Evolutionary conservation across 1,284 basidiomycete species (phyloP).

Genomic region (Cutaneotrichosporon sp.): DNA sequence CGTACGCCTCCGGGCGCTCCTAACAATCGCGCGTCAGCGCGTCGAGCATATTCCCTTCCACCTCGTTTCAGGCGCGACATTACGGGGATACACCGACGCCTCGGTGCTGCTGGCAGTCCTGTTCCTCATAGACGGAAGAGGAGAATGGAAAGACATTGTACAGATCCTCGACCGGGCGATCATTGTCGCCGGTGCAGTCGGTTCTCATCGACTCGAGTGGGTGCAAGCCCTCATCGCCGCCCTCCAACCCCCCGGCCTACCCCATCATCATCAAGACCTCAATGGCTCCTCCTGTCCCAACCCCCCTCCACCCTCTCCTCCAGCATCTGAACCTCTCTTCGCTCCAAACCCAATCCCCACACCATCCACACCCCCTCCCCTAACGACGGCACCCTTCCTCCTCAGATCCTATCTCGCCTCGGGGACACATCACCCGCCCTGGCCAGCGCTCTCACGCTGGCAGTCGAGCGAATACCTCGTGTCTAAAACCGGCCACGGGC

Average conservation of each 20-base stretch:
- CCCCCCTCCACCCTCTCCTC: neutral
- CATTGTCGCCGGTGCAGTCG: conserved; percentile 77
- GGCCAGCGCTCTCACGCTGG: conserved; percentile 62
- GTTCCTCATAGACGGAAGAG: conserved; percentile 20
- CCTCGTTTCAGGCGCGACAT: conserved; percentile 48
- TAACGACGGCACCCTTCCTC: conserved; percentile 66
- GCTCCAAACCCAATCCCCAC: conserved; percentile 47
- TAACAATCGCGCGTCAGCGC: conserved; percentile 51
- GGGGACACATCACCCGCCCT: conserved; percentile 69
- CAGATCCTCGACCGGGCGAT: conserved; percentile 71
- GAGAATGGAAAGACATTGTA: conserved; percentile 47
- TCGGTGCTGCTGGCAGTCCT: conserved; percentile 36
- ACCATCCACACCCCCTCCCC: conserved; percentile 55
- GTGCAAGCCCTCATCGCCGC: conserved; percentile 62
- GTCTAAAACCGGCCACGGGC: conserved; percentile 67
- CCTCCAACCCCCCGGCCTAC: conserved; percentile 13
- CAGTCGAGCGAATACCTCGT: conserved; percentile 66
- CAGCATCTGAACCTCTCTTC: conserved; percentile 5
- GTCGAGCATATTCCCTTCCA: conserved; percentile 53
- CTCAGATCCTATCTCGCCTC: conserved; percentile 59
- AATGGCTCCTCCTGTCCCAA: neutral
- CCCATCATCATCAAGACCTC: neutral
- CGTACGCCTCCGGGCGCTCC: conserved; percentile 32
- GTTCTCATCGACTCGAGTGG: conserved; percentile 61
- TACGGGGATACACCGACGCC: conserved; percentile 56